Evolutionary conservation across 257 asterid genomes (phyloP).

Genomic region (Cynanchum wilfordii): DNA sequence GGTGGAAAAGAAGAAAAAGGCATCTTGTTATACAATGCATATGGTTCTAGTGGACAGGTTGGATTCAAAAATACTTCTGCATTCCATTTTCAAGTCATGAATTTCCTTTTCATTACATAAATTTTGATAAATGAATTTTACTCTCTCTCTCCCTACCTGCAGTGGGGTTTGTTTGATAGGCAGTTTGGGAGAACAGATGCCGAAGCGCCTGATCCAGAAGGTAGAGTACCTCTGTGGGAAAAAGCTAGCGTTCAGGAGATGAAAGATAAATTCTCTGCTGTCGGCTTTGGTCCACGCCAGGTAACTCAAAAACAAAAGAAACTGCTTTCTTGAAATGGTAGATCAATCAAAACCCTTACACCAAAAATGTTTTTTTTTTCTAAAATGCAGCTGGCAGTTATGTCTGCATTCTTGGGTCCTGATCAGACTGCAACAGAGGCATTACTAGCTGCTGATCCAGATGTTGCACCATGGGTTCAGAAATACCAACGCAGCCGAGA

Average conservation of each 20-base stretch:
- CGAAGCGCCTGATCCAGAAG: constrained; percentile 86
- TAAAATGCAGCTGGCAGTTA: constrained; percentile 81
- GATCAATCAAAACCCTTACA: not conserved
- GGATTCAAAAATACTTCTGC: not conserved
- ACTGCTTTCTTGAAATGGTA: not conserved
- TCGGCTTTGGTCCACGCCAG: constrained; percentile 96
- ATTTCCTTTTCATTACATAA: not conserved
- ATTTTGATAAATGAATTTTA: not conserved
- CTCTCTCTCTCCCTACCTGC: constrained; percentile 12
- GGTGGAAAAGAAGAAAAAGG: constrained; percentile 98
- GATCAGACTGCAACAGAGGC: constrained; percentile 85
- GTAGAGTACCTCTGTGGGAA: constrained; percentile 86
- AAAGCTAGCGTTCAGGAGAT: constrained; percentile 63
- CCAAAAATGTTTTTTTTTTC: too few species aligned
- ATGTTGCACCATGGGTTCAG: constrained; percentile 83
- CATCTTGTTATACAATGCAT: constrained; percentile 58
- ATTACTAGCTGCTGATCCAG: constrained; percentile 67
- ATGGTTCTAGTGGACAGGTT: constrained; percentile 93
- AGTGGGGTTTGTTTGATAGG: constrained; percentile 92
- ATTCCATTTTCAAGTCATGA: not conserved
- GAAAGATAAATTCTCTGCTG: constrained; percentile 67
- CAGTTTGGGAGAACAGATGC: constrained; percentile 79
- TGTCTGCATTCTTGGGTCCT: constrained; percentile 93
- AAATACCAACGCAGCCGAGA: constrained; percentile 96
- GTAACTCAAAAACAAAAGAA: constrained; percentile 21